Conservation (phyloP, 2,329 filamentous ascomycete species). For the Aspergillus tubingensis region DNA sequence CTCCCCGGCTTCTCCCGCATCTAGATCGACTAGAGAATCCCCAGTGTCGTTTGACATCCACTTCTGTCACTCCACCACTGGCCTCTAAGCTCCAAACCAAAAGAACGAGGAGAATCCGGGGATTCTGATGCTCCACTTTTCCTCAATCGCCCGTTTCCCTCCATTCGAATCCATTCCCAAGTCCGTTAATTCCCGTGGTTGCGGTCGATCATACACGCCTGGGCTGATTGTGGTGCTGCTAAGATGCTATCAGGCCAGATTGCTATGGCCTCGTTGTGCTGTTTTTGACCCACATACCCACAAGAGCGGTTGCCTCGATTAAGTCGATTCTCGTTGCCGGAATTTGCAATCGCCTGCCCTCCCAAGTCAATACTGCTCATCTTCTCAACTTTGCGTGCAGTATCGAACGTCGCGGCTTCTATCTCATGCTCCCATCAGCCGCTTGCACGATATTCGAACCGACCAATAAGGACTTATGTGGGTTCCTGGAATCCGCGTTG, state of each 20-base stretch:
- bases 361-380: background rate
- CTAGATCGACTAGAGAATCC: conserved; percentile 2
- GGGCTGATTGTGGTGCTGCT: background rate
- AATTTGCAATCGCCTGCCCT: background rate
- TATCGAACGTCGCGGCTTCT: background rate
- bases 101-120: background rate
- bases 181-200: background rate
- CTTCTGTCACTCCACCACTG: background rate
- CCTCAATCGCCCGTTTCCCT: background rate
- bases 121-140: background rate
- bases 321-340: background rate
- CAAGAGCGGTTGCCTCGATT: background rate
- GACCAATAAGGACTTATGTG: background rate
- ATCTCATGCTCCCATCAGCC: background rate
- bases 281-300: background rate
- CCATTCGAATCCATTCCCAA: background rate
- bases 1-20: conserved; percentile 5
- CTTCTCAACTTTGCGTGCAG: too few relatives aligned
- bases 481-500: background rate
- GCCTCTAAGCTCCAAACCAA: background rate
- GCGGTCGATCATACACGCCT: background rate
- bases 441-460: background rate
- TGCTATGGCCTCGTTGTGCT: background rate
- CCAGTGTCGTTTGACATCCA: background rate
- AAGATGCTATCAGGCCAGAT: background rate